Evolutionary conservation across 139 green algal species (phyloP).

Genomic region (Picochlorum sp.): DNA sequence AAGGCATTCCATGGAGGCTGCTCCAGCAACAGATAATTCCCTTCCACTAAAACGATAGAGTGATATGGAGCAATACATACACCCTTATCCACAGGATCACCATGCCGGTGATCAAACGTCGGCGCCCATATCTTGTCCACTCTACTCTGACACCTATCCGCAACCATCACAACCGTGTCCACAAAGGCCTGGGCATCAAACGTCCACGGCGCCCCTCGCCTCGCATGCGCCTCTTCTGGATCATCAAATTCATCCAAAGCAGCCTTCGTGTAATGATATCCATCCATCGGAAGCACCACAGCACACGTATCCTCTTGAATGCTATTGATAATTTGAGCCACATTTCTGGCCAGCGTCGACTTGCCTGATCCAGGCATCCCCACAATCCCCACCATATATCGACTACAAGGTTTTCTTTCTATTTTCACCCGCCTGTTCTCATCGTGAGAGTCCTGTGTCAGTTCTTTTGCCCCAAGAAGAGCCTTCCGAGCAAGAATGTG

Average conservation of each 20-base stretch:
- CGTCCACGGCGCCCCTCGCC: conserved; percentile 70
- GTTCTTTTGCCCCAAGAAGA: neutral
- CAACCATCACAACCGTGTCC: conserved; percentile 15
- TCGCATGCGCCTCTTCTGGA: conserved; percentile 46
- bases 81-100: conserved; percentile 54
- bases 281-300: conserved; percentile 65
- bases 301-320: conserved; percentile 30
- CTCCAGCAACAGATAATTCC: conserved; percentile 83
- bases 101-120: conserved; percentile 77
- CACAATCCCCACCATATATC: conserved; percentile 65
- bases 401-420: neutral
- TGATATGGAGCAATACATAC: conserved; percentile 39
- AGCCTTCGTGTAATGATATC: conserved; percentile 68
- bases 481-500: conserved; percentile 13
- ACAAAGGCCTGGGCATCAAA: conserved; percentile 73
- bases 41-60: conserved; percentile 64
- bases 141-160: neutral
- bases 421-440: too few species aligned
- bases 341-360: conserved; percentile 48
- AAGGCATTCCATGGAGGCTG: conserved; percentile 44
- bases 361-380: conserved; percentile 72
- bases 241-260: conserved; percentile 74
- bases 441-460: too few species aligned
- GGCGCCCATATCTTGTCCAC: conserved; percentile 27
- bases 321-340: conserved; percentile 43